Base-by-base conservation (phyloP, 164 flowering plant genomes). In the Piper longum region DNA sequence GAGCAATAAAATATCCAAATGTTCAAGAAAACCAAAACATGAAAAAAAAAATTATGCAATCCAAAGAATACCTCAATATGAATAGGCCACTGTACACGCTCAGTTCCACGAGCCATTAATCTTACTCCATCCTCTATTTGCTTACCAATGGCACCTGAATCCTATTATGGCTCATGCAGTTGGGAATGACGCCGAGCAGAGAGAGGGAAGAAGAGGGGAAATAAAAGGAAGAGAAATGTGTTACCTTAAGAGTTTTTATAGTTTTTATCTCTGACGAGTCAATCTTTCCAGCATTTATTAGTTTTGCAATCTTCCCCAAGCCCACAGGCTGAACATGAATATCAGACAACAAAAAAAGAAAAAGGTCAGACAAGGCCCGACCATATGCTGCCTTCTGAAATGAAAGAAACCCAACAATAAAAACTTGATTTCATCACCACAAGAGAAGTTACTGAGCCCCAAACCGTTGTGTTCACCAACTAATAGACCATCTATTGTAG, bases 231-330 rank as follows among this genome's bases (percentile, higher is more conserved):
- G 57, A 18, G n/a, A 14, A 3, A 48, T 26, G 14, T 5, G 43
- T 43, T 73, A 90, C 98, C 96, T 88, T 93, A 66, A 93, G 88
- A 71, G 91, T 86, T 80, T 93, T 93, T 96, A 93, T 93, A 16
- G 99, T 85, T 57, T 90, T 90, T 75, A 93, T 71, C 61, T 93
- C 99, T 71, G 88, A 84, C 8, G 99, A 93, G 69, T 93, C 97
- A 56, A 93, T 90, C 77, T 83, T 81, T 64, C 97, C 99, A 11
- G 78, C 81, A 79, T 93, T 93, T 72, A 93, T 90, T n/a, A 88
- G 91, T 69, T 82, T 79, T n/a, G 99, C 97, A 62, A 93, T 90
- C 78, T 90, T 93, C 68, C 97, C 99, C 75, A 93, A 78, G 6
- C 96, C 97, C 4, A 85, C 88, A 17, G 96, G 96, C 16, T 4